phyloP scores from a whole-genome alignment of 1,139 yeast species.

The Saccharomycopsis crataegensis region DNA sequence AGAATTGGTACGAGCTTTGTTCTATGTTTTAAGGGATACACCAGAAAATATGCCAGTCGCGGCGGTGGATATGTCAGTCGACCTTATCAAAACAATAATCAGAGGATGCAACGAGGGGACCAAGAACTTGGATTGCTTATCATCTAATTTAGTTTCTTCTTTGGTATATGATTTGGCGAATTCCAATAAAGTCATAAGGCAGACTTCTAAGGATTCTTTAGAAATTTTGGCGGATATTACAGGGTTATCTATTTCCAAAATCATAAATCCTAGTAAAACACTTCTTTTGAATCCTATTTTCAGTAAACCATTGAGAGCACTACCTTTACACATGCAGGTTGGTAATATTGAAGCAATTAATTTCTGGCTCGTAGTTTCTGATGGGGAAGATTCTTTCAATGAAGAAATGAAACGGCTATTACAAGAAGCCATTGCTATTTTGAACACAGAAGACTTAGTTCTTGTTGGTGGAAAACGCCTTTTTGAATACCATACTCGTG shows the following conservation, averaged over 20 bases:
- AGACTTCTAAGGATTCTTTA: conserved; percentile 71
- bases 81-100: conserved; percentile 55
- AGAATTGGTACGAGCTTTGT: conserved; percentile 78
- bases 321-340: conserved; percentile 98
- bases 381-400: conserved; percentile 76
- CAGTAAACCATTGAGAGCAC: conserved; percentile 91
- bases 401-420: conserved; percentile 81
- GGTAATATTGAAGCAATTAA: conserved; percentile 97
- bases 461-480: conserved; percentile 81
- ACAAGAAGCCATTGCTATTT: conserved; percentile 86
- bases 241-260: conserved; percentile 57
- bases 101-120: conserved; percentile 56
- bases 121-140: conserved; percentile 47
- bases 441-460: conserved; percentile 97
- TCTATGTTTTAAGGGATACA: conserved; percentile 86
- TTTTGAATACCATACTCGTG: conserved; percentile 79
- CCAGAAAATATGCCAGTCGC: conserved; percentile 82
- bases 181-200: conserved; percentile 75
- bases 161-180: conserved; percentile 89
- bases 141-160: conserved; percentile 72
- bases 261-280: conserved; percentile 77
- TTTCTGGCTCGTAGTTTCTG: conserved; percentile 74
- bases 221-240: conserved; percentile 63
- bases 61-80: conserved; percentile 66
- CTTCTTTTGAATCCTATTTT: conserved; percentile 86